Evolutionary conservation across 257 asterid species (phyloP), one percentile per base, ranked within the genome.

Genomic region (Handroanthus guayacan): DNA sequence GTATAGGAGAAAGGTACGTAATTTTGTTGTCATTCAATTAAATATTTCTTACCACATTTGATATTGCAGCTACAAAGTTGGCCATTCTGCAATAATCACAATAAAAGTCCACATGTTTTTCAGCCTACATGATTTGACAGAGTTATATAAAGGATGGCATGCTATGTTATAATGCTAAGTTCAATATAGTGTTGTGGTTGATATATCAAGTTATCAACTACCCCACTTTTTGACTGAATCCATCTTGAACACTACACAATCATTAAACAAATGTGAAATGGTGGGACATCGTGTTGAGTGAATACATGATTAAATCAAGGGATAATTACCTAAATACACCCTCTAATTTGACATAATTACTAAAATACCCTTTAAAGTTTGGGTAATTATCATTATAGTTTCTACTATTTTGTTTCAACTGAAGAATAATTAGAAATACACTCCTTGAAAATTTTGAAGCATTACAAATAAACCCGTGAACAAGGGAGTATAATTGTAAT

Each of bases 131-230:
- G 37, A 60, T 34, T 54, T 44, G 20, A 62, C 37, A 67, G 58
- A 50, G 18, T 64, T 16, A 62, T 18, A 25, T 37, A 60, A 63
- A 63, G 25, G 41, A 3, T 3, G 47, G 77, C 75, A 67, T 56
- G 75, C 71, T 57, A 14, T 67, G 69, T 78, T 72, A 9, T 38
- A 13, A 67, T 18, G 47, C n/a, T 62, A 75, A 71, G 17, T n/a
- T 69, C 69, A 54, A 52, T 67, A 47, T 75, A 72, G 74, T 25
- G 55, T 79, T 75, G 45, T 48, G 79, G 79, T 77, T 65, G 69
- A 60, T 43, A 51, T 82, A 56, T 76, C 69, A 63, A 71, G 64
- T 44, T 68, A 66, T 79, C 76, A 68, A 48, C 79, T 6, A 39
- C 86, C 80, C 75, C 75, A 64, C 81, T 55, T 54, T 76, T 77